Evolutionary conservation across 768 basidiomycete genomes (phyloP), one percentile per base, ranked within the genome.

Genomic region (Cystofilobasidium ferigula): DNA sequence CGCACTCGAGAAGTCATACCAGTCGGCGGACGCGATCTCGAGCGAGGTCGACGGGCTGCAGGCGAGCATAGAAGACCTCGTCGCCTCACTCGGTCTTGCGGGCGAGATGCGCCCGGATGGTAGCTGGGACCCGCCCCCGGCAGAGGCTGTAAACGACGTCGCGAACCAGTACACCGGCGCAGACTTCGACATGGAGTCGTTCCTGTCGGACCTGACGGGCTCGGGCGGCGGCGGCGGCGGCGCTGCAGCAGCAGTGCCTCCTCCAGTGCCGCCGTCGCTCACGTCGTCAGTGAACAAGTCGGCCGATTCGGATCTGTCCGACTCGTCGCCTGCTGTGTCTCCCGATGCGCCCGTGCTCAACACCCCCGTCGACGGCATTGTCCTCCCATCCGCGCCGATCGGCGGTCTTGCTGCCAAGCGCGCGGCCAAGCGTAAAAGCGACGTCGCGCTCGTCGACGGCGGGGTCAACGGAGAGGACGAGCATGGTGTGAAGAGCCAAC

Each of bases 11-110:
- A 57, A 32, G 30, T 18, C 30, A 24, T 61, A 61, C 51, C 35
- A 57, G 48, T 64, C 63, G 3, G 45, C 65, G 3, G 60, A 62
- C 13, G 65, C 45, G 28, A 67, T 67, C 60, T 47, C 59, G 10
- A 59, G 51, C 24, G 65, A 67, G 24, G 65, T 67, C 28, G 60
- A 67, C 53, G 40, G 53, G 0, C 65, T 67, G 3, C 65, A 67
- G 30, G 51, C 51, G 40, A 61, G 54, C 53, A 67, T 67, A 40
- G 38, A 48, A 2, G 59, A 59, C 22, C 56, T 67, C n/a, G 65
- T 67, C 61, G 40, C 51, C 5, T 40, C 40, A 20, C 51, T 67
- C 18, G 65, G 65, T 7, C 18, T 67, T 9, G 53, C 45, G 22
- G 32, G 40, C 20, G 58, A 30, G 24, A 3, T 40, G 3, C 36